phyloP scores from a whole-genome alignment of 148 eudicot species.

The Heliamphora exappendiculata region DNA sequence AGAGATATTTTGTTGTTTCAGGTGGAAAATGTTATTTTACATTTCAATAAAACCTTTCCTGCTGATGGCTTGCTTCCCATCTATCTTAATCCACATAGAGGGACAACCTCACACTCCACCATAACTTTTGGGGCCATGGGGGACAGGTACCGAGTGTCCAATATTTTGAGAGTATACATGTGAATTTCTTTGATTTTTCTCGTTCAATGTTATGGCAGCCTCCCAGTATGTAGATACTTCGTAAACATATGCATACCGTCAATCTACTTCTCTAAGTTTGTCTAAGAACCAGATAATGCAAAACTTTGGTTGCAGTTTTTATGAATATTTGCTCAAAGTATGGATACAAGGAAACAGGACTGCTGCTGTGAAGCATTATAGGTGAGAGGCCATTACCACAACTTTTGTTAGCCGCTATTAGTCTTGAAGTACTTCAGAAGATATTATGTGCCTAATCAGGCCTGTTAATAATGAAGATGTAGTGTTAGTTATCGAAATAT shows the following conservation, averaged over 20 bases:
- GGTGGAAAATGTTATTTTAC: constrained; percentile 81
- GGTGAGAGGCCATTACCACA: constrained; percentile 37
- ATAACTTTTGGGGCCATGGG: constrained; percentile 99
- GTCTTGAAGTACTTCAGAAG: background rate
- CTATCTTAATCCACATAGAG: constrained; percentile 71
- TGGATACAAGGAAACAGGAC: constrained; percentile 99
- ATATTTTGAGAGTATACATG: constrained; percentile 7
- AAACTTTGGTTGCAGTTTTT: constrained; percentile 61
- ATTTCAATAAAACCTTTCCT: constrained; percentile 83
- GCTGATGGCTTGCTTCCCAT: constrained; percentile 88
- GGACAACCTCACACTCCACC: constrained; percentile 56
- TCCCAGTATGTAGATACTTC: background rate
- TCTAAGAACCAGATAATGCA: constrained; percentile 10
- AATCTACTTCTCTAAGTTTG: constrained; percentile 6
- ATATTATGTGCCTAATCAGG: background rate
- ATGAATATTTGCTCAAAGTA: constrained; percentile 93
- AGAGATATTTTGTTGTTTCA: constrained; percentile 20
- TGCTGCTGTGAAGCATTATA: constrained; percentile 72
- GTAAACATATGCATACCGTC: background rate
- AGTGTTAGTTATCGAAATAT: background rate
- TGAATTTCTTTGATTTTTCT: constrained; percentile 10
- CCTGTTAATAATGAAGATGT: background rate
- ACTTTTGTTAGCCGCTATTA: background rate
- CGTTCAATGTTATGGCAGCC: background rate
- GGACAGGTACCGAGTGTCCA: constrained; percentile 56